These are phyloP conservation scores for Sophora flavescens DNA, from an alignment of 306 rosid genomes.

Conservation along the genomic window DNA sequence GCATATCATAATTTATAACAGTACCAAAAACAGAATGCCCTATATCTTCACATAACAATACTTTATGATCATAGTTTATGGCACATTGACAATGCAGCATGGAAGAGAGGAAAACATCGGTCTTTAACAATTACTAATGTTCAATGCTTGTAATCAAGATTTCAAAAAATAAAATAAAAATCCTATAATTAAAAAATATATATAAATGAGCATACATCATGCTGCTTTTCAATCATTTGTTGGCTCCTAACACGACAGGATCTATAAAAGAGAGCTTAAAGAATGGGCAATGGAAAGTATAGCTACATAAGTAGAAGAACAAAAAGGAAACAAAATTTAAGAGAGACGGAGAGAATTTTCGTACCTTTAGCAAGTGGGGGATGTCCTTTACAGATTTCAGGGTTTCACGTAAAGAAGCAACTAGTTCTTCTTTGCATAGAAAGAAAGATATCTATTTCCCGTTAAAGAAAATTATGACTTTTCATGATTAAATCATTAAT, in stretches of 20 bases:
- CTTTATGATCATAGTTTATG: background rate
- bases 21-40: slow-evolving; percentile 38
- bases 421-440: slow-evolving; percentile 78
- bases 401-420: slow-evolving; percentile 76
- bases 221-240: slow-evolving; percentile 27
- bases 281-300: slow-evolving; percentile 28
- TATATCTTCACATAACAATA: slow-evolving; percentile 36
- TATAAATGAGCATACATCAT: slow-evolving; percentile 27
- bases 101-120: slow-evolving; percentile 19
- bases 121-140: slow-evolving; percentile 33
- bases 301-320: slow-evolving; percentile 42
- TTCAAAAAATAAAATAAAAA: background rate
- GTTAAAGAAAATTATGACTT: slow-evolving; percentile 55
- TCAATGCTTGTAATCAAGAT: slow-evolving; percentile 21
- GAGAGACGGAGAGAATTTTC: slow-evolving; percentile 17
- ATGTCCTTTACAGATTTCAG: slow-evolving; percentile 92
- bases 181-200: slow-evolving; percentile 6
- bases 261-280: slow-evolving; percentile 40
- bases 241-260: slow-evolving; percentile 20
- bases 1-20: slow-evolving; percentile 32
- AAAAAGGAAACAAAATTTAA: slow-evolving; percentile 8
- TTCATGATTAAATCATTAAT: slow-evolving; percentile 20
- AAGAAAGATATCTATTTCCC: slow-evolving; percentile 86
- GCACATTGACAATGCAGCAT: slow-evolving; percentile 10
- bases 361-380: slow-evolving; percentile 86